Evolutionary conservation across 768 basidiomycete genomes (phyloP).

Genomic region (Amyloporia xantha): DNA sequence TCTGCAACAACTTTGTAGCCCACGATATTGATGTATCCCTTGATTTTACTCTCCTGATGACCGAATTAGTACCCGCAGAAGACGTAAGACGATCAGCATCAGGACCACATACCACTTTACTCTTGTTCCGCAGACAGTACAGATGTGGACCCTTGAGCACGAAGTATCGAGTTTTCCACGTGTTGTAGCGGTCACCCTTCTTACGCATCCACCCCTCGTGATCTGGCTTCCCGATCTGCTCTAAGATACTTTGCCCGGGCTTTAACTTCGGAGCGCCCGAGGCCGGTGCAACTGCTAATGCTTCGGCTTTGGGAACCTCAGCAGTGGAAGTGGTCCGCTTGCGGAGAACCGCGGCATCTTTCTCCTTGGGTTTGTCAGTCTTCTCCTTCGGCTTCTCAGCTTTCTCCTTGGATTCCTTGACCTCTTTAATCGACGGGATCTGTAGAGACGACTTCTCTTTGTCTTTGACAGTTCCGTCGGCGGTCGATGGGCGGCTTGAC

Average conservation of each 20-base stretch:
- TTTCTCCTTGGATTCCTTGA: constrained; percentile 15
- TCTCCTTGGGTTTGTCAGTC: constrained; percentile 20
- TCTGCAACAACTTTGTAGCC: constrained; percentile 94
- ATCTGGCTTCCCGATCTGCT: constrained; percentile 89
- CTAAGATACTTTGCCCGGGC: constrained; percentile 65
- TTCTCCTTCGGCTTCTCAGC: constrained; percentile 21
- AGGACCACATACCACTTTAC: constrained; percentile 36
- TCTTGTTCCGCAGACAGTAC: constrained; percentile 79
- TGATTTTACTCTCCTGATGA: constrained; percentile 82
- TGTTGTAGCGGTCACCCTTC: constrained; percentile 87
- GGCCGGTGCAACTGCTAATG: constrained; percentile 3
- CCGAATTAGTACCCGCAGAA: neutral
- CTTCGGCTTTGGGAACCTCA: constrained; percentile 7
- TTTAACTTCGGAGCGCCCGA: constrained; percentile 18
- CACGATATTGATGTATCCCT: constrained; percentile 88
- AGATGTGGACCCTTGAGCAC: constrained; percentile 89
- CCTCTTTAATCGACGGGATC: constrained; percentile 12
- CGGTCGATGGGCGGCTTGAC: constrained; percentile 35
- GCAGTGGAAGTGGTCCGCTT: constrained; percentile 41
- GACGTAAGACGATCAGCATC: neutral
- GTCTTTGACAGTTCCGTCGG: constrained; percentile 26
- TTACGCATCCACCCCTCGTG: constrained; percentile 94
- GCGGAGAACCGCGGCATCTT: constrained; percentile 39
- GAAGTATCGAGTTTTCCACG: constrained; percentile 90
- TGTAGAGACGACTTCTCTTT: constrained; percentile 19